These are phyloP conservation scores for Didymella glomerata DNA, from an alignment of 2,329 filamentous ascomycete genomes.

Conservation along the genomic window DNA sequence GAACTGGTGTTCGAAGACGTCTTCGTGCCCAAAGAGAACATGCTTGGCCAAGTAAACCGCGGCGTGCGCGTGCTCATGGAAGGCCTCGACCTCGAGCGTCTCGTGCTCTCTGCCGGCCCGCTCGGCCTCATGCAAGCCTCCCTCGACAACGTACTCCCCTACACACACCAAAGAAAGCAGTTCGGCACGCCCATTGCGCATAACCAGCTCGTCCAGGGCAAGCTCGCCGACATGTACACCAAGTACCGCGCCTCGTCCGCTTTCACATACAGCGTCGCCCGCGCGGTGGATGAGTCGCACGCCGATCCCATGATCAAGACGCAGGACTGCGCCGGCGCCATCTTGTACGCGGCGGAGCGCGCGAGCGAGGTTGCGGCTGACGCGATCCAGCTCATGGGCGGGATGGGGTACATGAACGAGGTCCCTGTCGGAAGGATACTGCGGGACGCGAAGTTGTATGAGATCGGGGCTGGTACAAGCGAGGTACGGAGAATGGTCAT, in stretches of 20 bases:
- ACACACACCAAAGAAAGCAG: constrained; percentile 87
- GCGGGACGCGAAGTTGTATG: constrained; percentile 83
- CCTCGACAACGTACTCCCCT: constrained; percentile 86
- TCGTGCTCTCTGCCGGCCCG: constrained; percentile 90
- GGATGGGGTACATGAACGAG: constrained; percentile 96
- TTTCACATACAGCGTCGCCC: constrained; percentile 87
- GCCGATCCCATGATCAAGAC: constrained; percentile 71
- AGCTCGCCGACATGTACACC: constrained; percentile 96
- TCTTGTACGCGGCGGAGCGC: constrained; percentile 89
- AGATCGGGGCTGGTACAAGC: constrained; percentile 95
- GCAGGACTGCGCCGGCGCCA: constrained; percentile 93
- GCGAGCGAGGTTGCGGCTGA: constrained; percentile 88
- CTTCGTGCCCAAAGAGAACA: constrained; percentile 83
- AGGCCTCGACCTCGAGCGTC: constrained; percentile 89
- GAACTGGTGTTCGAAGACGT: constrained; percentile 91
- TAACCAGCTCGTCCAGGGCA: constrained; percentile 92
- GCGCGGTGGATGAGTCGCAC: constrained; percentile 69
- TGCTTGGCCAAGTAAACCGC: constrained; percentile 80
- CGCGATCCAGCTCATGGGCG: constrained; percentile 90
- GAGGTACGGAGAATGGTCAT: constrained; percentile 96
- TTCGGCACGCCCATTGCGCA: constrained; percentile 87
- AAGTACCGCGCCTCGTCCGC: constrained; percentile 84
- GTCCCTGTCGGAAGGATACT: constrained; percentile 87
- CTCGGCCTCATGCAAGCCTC: constrained; percentile 93
- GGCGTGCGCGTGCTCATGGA: constrained; percentile 96